phyloP scores from a whole-genome alignment of 2,329 filamentous ascomycete genomes.

The Botrytis deweyae region DNA sequence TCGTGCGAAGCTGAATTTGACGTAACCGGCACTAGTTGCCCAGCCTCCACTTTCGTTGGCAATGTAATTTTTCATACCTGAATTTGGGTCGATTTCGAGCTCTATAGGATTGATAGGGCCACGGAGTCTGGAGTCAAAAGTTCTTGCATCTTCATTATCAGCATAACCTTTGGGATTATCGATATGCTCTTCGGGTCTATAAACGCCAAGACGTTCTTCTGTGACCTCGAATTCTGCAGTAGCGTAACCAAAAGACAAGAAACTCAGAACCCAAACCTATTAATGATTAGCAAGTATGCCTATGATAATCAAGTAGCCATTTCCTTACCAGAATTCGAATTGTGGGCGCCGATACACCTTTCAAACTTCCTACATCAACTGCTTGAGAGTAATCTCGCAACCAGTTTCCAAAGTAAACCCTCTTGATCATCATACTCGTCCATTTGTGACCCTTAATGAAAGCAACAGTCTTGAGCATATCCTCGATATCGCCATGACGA shows the following conservation, averaged over 20 bases:
- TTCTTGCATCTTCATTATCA: conserved; percentile 80
- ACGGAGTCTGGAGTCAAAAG: conserved; percentile 77
- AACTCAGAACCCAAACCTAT: conserved; percentile 74
- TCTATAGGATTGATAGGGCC: conserved; percentile 72
- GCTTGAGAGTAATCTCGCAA: conserved; percentile 81
- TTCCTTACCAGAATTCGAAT: conserved; percentile 65
- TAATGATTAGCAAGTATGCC: conserved; percentile 21
- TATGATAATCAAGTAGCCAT: background rate
- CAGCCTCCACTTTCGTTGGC: conserved; percentile 83
- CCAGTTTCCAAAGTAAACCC: conserved; percentile 86
- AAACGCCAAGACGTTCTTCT: conserved; percentile 74
- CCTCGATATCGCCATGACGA: conserved; percentile 76
- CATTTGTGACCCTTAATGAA: conserved; percentile 82
- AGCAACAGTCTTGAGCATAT: conserved; percentile 73
- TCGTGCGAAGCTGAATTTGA: conserved; percentile 71
- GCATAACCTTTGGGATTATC: conserved; percentile 81
- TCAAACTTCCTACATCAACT: conserved; percentile 76
- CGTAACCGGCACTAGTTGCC: conserved; percentile 86
- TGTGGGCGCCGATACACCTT: conserved; percentile 74
- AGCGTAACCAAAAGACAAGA: conserved; percentile 81
- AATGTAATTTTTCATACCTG: conserved; percentile 99
- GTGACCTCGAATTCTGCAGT: conserved; percentile 84
- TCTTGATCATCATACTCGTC: conserved; percentile 74
- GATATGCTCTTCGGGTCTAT: conserved; percentile 73
- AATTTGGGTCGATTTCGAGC: conserved; percentile 69